Evolutionary conservation across 495 filamentous ascomycete genomes (phyloP).

Genomic region (Lasiosphaeria miniovina): DNA sequence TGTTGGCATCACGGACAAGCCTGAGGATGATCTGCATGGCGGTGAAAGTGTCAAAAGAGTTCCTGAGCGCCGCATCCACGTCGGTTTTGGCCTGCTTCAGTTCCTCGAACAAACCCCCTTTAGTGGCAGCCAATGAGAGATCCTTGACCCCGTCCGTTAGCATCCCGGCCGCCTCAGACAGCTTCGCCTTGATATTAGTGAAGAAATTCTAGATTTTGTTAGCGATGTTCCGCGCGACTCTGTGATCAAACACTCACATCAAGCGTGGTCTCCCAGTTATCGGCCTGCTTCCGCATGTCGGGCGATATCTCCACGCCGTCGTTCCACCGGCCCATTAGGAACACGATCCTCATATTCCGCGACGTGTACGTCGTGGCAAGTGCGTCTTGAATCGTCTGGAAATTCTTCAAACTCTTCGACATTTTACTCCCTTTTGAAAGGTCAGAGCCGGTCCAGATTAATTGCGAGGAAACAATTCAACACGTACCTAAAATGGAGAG

Average conservation of each 20-base stretch:
- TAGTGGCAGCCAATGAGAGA: constrained; percentile 31
- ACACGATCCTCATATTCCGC: constrained; percentile 77
- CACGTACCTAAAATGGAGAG: constrained; percentile 65
- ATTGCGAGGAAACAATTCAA: too few species aligned
- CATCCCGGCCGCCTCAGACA: constrained; percentile 42
- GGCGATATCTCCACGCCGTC: constrained; percentile 88
- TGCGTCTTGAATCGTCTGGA: constrained; percentile 89
- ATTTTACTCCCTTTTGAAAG: constrained; percentile 66
- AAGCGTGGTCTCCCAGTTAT: constrained; percentile 75
- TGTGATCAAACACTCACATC: constrained; percentile 46
- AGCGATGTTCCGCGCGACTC: constrained; percentile 1
- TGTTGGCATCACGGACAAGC: constrained; percentile 72
- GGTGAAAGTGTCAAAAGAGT: constrained; percentile 84
- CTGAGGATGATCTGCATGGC: constrained; percentile 73
- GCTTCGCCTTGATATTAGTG: constrained; percentile 65
- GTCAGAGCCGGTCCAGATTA: too few species aligned
- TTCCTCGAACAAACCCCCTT: constrained; percentile 32
- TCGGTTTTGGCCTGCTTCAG: constrained; percentile 64
- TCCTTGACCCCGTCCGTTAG: constrained; percentile 46
- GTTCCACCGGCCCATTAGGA: constrained; percentile 84
- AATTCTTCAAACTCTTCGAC: constrained; percentile 95
- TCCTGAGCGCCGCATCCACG: constrained; percentile 65
- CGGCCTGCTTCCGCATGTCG: constrained; percentile 69
- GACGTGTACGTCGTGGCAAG: constrained; percentile 73
- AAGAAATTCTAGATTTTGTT: constrained; percentile 72